Percentiles rank a stretch among this genome's conserved stretches.
Evolutionary conservation across 2,329 filamentous ascomycete species (phyloP).

Genomic region (Sporothrix phasma): DNA sequence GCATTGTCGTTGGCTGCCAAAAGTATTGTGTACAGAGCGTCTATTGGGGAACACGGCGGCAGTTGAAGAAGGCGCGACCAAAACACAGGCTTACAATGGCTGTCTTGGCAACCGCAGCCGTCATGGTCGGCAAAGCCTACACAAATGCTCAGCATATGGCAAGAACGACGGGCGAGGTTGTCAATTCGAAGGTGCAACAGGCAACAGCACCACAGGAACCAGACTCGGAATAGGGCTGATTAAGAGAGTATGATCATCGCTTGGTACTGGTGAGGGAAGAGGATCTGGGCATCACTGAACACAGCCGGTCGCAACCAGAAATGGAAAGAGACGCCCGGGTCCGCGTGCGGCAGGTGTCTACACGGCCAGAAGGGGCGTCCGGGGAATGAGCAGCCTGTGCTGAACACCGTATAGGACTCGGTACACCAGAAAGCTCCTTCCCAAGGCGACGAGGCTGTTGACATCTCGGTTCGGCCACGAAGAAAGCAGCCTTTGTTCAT

Average conservation of each 20-base stretch:
- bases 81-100: neutral
- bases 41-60: neutral
- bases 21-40: neutral
- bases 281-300: neutral
- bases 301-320: too few species aligned
- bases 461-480: too few species aligned
- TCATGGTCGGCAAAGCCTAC: neutral
- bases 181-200: neutral
- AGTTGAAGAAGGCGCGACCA: slow-evolving; percentile 5
- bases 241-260: neutral
- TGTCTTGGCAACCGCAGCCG: neutral
- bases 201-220: neutral
- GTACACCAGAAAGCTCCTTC: too few species aligned
- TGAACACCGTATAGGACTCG: neutral
- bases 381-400: neutral
- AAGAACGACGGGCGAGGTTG: neutral
- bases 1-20: neutral
- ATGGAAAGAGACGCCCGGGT: neutral
- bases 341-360: too few species aligned
- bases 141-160: neutral
- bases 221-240: too few species aligned
- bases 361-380: too few species aligned
- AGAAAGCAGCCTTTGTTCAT: too few species aligned
- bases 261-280: neutral
- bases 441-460: too few species aligned